Conservation (phyloP, 2,329 filamentous ascomycete species). For the Lachnellula hyalina region DNA sequence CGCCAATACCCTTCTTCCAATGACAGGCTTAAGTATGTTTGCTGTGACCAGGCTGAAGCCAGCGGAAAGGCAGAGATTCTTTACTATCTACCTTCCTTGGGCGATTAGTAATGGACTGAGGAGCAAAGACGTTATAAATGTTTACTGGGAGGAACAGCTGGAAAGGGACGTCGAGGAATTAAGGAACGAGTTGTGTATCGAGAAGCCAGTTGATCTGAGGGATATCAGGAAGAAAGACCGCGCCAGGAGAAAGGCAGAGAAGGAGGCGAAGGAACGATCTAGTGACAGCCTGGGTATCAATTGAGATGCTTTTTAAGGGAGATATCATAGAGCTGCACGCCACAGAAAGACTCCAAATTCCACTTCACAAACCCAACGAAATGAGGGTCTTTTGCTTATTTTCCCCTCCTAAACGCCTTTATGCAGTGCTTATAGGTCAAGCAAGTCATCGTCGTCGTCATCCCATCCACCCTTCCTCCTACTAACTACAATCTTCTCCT, state of each 20-base stretch:
- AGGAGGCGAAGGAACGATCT: slow-evolving; percentile 39
- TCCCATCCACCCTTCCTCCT: slow-evolving; percentile 81
- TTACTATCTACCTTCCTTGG: slow-evolving; percentile 78
- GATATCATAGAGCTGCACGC: not conserved
- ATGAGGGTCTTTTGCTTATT: not conserved
- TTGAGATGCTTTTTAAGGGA: slow-evolving; percentile 10
- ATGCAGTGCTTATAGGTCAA: slow-evolving; percentile 47
- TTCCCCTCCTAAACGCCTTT: not conserved
- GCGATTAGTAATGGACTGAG: slow-evolving; percentile 75
- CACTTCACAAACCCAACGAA: slow-evolving; percentile 2
- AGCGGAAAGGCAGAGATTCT: slow-evolving; percentile 62
- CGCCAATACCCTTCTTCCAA: slow-evolving; percentile 86
- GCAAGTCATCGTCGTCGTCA: slow-evolving; percentile 71
- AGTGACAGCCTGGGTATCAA: slow-evolving; percentile 26
- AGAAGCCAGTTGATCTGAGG: slow-evolving; percentile 82
- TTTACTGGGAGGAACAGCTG: slow-evolving; percentile 96
- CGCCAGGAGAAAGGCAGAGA: slow-evolving; percentile 62
- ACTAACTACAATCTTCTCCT: slow-evolving; percentile 79
- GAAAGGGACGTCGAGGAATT: slow-evolving; percentile 76
- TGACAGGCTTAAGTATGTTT: slow-evolving; percentile 84
- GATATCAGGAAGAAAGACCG: slow-evolving; percentile 66
- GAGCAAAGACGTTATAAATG: slow-evolving; percentile 79
- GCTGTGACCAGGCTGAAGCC: slow-evolving; percentile 62
- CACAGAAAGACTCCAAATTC: slow-evolving; percentile 1
- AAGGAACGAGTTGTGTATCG: slow-evolving; percentile 70